These are phyloP conservation scores for Mortierella claussenii DNA, from an alignment of 192 early-diverging fungal species.

Conservation along the genomic window DNA sequence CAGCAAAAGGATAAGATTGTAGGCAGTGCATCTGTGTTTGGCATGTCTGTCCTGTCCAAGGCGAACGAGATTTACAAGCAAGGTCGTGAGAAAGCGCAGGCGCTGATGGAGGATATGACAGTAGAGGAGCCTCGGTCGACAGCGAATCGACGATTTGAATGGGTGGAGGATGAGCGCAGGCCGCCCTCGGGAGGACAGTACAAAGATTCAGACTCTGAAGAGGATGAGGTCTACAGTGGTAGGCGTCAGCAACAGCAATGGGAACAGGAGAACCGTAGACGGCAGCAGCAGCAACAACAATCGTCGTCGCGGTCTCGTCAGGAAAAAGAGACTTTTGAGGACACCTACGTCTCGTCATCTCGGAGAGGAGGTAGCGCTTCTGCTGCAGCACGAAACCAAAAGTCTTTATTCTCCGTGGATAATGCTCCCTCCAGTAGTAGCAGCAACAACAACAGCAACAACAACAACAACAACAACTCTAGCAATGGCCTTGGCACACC, in stretches of 20 bases:
- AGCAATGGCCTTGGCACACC: not conserved
- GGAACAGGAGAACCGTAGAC: conserved; percentile 10
- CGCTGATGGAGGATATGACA: conserved; percentile 69
- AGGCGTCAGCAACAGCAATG: conserved; percentile 20
- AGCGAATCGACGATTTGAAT: conserved; percentile 24
- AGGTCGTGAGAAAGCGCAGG: conserved; percentile 67
- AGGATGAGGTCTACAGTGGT: conserved; percentile 33
- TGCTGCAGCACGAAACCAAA: conserved; percentile 9
- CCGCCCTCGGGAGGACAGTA: conserved; percentile 13
- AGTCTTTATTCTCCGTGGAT: conserved; percentile 13
- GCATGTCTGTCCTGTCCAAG: conserved; percentile 70
- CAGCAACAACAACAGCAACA: too few relatives aligned
- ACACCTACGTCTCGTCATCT: conserved; percentile 55
- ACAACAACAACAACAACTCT: too few relatives aligned
- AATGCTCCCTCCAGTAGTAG: too few relatives aligned
- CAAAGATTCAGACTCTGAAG: conserved; percentile 53
- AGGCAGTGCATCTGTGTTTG: conserved; percentile 65
- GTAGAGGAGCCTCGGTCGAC: conserved; percentile 37
- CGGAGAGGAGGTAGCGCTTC: conserved; percentile 16
- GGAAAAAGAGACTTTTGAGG: conserved; percentile 41
- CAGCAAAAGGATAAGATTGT: conserved; percentile 66
- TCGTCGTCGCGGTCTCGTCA: conserved; percentile 8
- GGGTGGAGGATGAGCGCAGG: conserved; percentile 21
- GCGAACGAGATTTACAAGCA: conserved; percentile 74
- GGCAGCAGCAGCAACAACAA: conserved; percentile 18